Evolutionary conservation across 83 land plant genomes (phyloP).

Genomic region (Thuja plicata): DNA sequence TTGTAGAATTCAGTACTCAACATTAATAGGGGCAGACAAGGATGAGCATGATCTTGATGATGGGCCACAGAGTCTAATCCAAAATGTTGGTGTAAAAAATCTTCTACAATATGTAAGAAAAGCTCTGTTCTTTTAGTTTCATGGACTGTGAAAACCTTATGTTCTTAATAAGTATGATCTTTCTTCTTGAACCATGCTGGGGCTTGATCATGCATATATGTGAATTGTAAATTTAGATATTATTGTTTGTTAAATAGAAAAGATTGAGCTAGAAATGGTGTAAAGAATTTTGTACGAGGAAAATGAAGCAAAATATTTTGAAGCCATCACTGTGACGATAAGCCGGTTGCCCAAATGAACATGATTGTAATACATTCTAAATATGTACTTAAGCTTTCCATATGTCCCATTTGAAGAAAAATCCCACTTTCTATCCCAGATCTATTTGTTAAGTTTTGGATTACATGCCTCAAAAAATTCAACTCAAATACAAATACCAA

Average conservation of each 20-base stretch:
- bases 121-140: too few species aligned
- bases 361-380: neutral
- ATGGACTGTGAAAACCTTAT: too few species aligned
- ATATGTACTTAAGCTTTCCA: neutral
- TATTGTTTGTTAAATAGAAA: neutral
- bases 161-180: neutral
- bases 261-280: neutral
- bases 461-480: neutral
- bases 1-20: neutral
- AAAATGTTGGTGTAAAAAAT: too few species aligned
- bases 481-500: neutral
- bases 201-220: neutral
- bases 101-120: too few species aligned
- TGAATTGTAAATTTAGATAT: neutral
- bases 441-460: neutral
- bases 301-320: neutral
- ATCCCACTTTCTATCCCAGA: constrained; percentile 4
- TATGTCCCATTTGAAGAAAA: neutral
- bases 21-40: neutral
- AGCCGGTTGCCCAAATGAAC: neutral
- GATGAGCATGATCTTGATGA: neutral
- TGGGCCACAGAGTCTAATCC: too few species aligned
- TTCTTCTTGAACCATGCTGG: neutral
- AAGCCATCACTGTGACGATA: neutral
- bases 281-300: neutral